Evolutionary conservation across 2,329 filamentous ascomycete genomes (phyloP).

Genomic region (Helicocarpus griseus): DNA sequence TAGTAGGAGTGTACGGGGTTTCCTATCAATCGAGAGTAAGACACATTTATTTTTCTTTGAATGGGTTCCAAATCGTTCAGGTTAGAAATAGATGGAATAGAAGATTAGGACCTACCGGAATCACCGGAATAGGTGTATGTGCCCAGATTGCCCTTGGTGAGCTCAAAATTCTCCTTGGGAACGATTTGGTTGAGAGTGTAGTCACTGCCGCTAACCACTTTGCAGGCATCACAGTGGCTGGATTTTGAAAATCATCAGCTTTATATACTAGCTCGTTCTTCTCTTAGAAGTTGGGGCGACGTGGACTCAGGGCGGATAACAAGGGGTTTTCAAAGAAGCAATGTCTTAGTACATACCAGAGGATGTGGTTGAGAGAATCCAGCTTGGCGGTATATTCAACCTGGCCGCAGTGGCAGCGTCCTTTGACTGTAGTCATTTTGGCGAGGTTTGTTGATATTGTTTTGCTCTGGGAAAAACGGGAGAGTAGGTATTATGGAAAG

Average conservation of each 20-base stretch:
- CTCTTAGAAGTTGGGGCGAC: too few relatives aligned
- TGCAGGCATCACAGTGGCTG: slow-evolving; percentile 51
- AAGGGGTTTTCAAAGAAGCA: neutral
- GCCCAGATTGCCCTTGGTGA: slow-evolving; percentile 43
- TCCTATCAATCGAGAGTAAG: too few relatives aligned
- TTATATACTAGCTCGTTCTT: neutral
- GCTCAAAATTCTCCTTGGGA: slow-evolving; percentile 38
- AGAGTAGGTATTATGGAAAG: too few relatives aligned
- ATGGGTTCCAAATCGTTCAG: too few relatives aligned
- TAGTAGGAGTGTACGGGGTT: slow-evolving; percentile 49
- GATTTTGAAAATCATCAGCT: neutral
- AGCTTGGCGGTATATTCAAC: slow-evolving; percentile 44
- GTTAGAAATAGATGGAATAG: too few relatives aligned
- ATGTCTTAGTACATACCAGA: slow-evolving; percentile 17
- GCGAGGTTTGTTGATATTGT: neutral
- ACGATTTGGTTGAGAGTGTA: slow-evolving; percentile 48
- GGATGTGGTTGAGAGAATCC: slow-evolving; percentile 34
- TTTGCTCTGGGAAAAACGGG: too few relatives aligned
- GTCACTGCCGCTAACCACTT: slow-evolving; percentile 40
- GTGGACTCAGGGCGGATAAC: neutral
- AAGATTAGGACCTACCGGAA: slow-evolving; percentile 30
- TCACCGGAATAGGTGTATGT: slow-evolving; percentile 49
- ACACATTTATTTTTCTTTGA: too few relatives aligned
- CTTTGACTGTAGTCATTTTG: slow-evolving; percentile 38
- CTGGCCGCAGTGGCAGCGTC: slow-evolving; percentile 48